Evolutionary conservation across 805 yeast genomes (phyloP), one percentile per base, ranked within the genome.

Genomic region (Kregervanrija delftensis): DNA sequence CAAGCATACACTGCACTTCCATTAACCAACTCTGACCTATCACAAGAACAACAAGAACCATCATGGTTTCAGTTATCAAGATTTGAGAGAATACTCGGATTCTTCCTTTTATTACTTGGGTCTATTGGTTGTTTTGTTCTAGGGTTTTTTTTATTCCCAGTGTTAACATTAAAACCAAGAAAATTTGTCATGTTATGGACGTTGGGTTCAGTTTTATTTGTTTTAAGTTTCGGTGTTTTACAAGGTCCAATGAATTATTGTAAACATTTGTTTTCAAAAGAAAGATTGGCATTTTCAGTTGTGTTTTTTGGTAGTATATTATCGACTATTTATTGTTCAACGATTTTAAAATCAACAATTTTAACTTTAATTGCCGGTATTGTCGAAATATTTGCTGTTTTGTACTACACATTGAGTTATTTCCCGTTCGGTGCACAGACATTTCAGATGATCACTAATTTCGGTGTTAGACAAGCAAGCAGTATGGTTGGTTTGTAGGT

Each of bases 341-440:
- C 87, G 5, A 69, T 83, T 30, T 59, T 81, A 54, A 83, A 81
- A 55, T 79, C 85, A 44, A 81, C 96, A 0, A 57, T 93, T 6
- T 66, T 89, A 42, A 88, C 98, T 0, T 65, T 93, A 10, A 58
- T 88, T 11, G 79, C 88, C 31, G 84, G 93, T 37, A 63, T 84
- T 2, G 63, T 86, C 10, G 97, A 93, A 63, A 68, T 90, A 8
- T 64, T 93, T 45, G 91, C 96, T 1, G 89, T 93, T n/a, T 56
- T 88, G 5, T 90, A 90, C 71, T 93, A 93, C 62, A 82, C 93
- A 0, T 72, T 91, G 36, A 86, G 96, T 56, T 93, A 93, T 64
- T 91, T 93, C 74, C 99, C 99, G 38, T 85, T 90, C 67, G 99
- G 99, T 11, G 86, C 91, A 1, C 83, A 85, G 49, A 84, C 95